Evolutionary conservation across 768 basidiomycete species (phyloP).

Genomic region (Phaeotremella fagi): DNA sequence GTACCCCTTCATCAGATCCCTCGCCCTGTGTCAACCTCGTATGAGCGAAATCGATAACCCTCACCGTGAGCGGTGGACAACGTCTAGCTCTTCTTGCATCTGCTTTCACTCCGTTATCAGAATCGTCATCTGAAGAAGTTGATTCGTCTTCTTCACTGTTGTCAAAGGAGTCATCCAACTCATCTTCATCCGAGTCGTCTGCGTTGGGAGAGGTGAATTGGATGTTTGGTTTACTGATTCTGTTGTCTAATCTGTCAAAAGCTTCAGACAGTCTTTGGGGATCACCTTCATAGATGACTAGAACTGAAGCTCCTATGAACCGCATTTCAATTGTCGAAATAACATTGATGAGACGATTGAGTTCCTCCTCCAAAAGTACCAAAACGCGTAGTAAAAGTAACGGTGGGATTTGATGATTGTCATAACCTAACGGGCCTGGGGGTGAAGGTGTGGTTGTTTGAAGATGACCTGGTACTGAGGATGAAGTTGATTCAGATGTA

Average conservation of each 20-base stretch:
- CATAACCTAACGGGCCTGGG: background rate
- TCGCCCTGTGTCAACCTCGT: slow-evolving; percentile 62
- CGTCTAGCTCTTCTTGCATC: slow-evolving; percentile 22
- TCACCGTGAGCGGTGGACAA: slow-evolving; percentile 60
- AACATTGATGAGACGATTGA: slow-evolving; percentile 53
- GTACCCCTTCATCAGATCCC: slow-evolving; percentile 74
- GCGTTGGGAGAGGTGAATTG: slow-evolving; percentile 4
- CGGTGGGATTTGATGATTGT: slow-evolving; percentile 21
- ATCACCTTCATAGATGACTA: slow-evolving; percentile 75
- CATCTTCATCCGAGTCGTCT: slow-evolving; percentile 22
- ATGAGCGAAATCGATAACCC: slow-evolving; percentile 94
- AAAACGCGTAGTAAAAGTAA: slow-evolving; percentile 59
- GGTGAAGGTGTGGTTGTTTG: background rate
- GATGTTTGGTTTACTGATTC: slow-evolving; percentile 12
- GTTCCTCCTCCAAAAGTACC: slow-evolving; percentile 53
- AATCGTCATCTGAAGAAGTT: slow-evolving; percentile 31
- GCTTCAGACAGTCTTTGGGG: slow-evolving; percentile 48
- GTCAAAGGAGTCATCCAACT: slow-evolving; percentile 20
- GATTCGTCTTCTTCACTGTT: slow-evolving; percentile 1
- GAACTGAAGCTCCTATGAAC: slow-evolving; percentile 74
- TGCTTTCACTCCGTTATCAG: slow-evolving; percentile 25
- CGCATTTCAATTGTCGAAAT: slow-evolving; percentile 62
- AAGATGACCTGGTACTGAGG: background rate
- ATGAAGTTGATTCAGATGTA: background rate
- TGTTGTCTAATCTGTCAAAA: slow-evolving; percentile 30